Percentiles rank a stretch among this genome's conserved stretches.
Evolutionary conservation across 345 rosid species (phyloP).

Genomic region (Brassica carinata): DNA sequence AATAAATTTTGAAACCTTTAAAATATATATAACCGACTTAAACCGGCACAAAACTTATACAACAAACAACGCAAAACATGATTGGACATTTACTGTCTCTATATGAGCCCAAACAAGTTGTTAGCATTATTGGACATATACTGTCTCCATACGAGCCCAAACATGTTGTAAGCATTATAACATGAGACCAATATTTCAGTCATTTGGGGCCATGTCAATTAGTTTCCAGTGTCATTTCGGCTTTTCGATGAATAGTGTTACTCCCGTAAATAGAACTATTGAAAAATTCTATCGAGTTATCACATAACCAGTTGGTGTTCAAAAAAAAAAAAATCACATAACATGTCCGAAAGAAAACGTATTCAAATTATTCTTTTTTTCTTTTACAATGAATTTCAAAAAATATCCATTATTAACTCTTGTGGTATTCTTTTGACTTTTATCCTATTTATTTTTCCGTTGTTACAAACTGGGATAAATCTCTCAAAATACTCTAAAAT

Average conservation of each 20-base stretch:
- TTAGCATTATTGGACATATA: background rate
- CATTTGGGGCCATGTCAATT: background rate
- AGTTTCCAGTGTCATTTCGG: background rate
- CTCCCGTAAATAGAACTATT: background rate
- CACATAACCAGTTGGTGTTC: no score
- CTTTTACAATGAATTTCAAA: no score
- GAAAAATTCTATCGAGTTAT: no score
- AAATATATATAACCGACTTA: background rate
- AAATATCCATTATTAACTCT: no score
- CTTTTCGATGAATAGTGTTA: background rate
- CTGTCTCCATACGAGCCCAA: background rate
- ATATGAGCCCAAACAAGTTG: background rate
- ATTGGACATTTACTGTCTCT: background rate
- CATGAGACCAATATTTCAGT: background rate
- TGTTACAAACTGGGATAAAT: no score
- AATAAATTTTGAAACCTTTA: no score
- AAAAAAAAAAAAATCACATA: no score
- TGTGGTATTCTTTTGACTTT: no score
- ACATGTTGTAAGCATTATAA: background rate
- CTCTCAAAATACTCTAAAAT: no score
- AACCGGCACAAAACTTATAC: background rate
- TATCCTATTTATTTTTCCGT: no score
- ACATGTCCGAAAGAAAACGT: no score
- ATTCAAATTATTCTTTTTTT: no score
- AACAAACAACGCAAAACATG: background rate